These are phyloP conservation scores for Cucumis hystrix DNA, from an alignment of 306 rosid species.

Conservation along the genomic window DNA sequence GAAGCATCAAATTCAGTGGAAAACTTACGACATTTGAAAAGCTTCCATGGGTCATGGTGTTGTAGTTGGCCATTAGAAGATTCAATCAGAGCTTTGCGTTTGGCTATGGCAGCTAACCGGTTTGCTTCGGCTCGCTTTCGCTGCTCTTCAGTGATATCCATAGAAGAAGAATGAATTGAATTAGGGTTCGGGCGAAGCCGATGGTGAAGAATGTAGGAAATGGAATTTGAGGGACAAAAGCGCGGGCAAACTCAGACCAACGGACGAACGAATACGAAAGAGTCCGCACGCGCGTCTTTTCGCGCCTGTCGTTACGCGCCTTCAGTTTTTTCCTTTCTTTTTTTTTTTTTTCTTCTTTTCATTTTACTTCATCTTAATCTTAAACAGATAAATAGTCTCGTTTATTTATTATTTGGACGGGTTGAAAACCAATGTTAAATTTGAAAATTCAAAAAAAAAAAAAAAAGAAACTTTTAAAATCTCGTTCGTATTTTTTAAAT, in stretches of 20 bases:
- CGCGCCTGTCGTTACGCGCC: not conserved
- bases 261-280: not conserved
- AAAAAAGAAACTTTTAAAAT: no score
- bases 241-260: not conserved
- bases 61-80: slow-evolving; percentile 12
- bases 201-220: not conserved
- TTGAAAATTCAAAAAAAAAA: no score
- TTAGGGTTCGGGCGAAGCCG: not conserved
- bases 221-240: not conserved
- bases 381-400: no score
- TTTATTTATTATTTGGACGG: no score
- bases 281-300: not conserved
- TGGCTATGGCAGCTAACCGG: slow-evolving; percentile 63
- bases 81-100: slow-evolving; percentile 50
- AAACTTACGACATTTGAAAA: slow-evolving; percentile 65
- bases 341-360: no score
- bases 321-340: no score
- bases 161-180: not conserved
- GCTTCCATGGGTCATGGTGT: slow-evolving; percentile 32
- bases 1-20: slow-evolving; percentile 13
- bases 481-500: no score
- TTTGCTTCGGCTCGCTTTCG: slow-evolving; percentile 55
- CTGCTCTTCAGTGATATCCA: slow-evolving; percentile 71
- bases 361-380: no score
- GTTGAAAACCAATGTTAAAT: no score